Base-by-base conservation (phyloP, 495 filamentous ascomycete genomes). In the Bacidia rubella region DNA sequence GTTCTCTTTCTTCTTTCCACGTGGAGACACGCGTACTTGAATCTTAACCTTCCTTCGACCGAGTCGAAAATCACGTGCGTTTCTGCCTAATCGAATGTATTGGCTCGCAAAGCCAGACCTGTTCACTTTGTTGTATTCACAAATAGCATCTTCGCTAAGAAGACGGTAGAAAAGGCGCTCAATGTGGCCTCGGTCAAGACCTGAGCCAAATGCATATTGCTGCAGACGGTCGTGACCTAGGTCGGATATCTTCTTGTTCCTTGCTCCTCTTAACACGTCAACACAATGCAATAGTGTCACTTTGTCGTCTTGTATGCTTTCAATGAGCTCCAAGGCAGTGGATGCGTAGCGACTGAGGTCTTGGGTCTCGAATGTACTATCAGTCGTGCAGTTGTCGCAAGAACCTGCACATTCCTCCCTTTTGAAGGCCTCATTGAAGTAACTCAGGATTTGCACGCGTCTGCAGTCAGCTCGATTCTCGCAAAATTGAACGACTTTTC, bases 331-430 rank as follows among this genome's bases (percentile, higher is more conserved):
- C 26, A 96, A 63, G 2, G 80, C 83, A 23, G 74, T 73, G 24
- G 73, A 64, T 11, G 90, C 92, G 60, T 83, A 74, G n/a, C 80
- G 65, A 22, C 83, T 86, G 49, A 86, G 82, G 66, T 98, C 89
- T 47, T 76, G 72, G 17, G 70, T 65, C 56, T 89, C 79, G 61
- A 85, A 88, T 2, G 73, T 69, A 54, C 63, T 71, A 45, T 75
- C 79, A 1, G 82, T 84, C 40, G 70, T 77, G 72, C 92, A 98
- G 56, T 93, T 95, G 61, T 97, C 92, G 66, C 92, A 99, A 9
- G 73, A 74, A 27, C 68, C 63, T 22, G 78, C 72, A 65, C 92
- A 99, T 38, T 85, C 70, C 11, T 81, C 75, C 39, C 71, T 70
- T 9, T 75, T 69, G 61, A 95, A 97, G 3, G 69, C 63, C 64